phyloP scores from a whole-genome alignment of 2,329 filamentous ascomycete genomes.

The Colletotrichum plurivorum region DNA sequence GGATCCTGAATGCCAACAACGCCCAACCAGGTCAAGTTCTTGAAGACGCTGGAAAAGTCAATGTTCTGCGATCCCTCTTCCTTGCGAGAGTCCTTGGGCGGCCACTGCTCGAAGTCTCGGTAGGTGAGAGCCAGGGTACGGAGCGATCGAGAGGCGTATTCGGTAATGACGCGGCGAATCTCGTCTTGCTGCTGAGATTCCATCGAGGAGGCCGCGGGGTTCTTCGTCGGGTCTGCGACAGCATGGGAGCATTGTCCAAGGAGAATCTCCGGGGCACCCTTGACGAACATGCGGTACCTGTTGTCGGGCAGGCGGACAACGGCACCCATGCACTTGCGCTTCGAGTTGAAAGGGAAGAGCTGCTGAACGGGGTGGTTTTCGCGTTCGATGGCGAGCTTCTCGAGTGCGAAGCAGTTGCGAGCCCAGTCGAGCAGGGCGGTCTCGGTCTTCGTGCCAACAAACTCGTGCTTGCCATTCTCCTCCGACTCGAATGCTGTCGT shows the following conservation, averaged over 20 bases:
- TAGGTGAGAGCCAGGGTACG: conserved; percentile 77
- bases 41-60: conserved; percentile 60
- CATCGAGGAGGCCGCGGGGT: conserved; percentile 48
- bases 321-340: conserved; percentile 65
- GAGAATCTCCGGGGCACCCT: conserved; percentile 69
- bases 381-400: conserved; percentile 61
- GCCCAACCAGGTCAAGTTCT: conserved; percentile 57
- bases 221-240: conserved; percentile 60
- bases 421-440: conserved; percentile 62
- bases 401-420: conserved; percentile 52
- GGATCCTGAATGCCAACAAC: conserved; percentile 48
- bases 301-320: conserved; percentile 48
- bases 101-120: conserved; percentile 77
- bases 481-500: conserved; percentile 69
- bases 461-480: conserved; percentile 56
- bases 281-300: conserved; percentile 63
- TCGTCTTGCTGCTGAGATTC: conserved; percentile 47
- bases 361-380: conserved; percentile 61
- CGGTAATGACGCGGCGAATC: conserved; percentile 52
- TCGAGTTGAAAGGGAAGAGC: conserved; percentile 66
- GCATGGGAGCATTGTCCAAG: conserved; percentile 58
- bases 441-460: conserved; percentile 70
- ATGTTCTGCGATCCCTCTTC: conserved; percentile 68
- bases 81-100: conserved; percentile 74
- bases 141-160: conserved; percentile 76